Evolutionary conservation across 768 basidiomycete genomes (phyloP).

Genomic region (Mycena kentingensis): DNA sequence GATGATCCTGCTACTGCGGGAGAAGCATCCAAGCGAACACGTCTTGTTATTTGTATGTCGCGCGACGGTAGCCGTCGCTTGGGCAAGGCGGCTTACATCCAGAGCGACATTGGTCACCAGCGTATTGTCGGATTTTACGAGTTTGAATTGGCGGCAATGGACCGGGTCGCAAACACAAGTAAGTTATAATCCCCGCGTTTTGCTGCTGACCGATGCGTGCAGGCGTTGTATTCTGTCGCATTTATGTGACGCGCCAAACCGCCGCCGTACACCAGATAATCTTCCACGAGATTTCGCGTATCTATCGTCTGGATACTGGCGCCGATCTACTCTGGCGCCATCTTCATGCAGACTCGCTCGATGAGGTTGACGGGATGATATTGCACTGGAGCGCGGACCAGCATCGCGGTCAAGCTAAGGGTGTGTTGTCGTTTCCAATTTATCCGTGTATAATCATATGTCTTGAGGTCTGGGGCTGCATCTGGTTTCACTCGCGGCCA

Average conservation of each 20-base stretch:
- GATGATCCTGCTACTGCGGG: not conserved
- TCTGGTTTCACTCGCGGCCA: not conserved
- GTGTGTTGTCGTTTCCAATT: not conserved
- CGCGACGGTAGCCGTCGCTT: constrained; percentile 10
- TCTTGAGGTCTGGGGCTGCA: not conserved
- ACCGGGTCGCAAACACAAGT: constrained; percentile 12
- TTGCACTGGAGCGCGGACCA: constrained; percentile 5
- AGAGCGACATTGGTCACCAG: constrained; percentile 23
- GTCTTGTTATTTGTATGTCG: constrained; percentile 25
- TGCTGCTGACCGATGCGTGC: not conserved
- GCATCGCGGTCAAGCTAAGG: constrained; percentile 18
- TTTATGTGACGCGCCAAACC: constrained; percentile 20
- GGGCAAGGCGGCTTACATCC: constrained; percentile 4
- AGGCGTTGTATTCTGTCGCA: constrained; percentile 18
- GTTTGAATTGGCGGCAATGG: constrained; percentile 16
- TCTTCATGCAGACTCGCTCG: not conserved
- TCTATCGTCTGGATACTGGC: constrained; percentile 15
- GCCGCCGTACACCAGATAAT: constrained; percentile 13
- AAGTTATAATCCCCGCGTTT: not conserved
- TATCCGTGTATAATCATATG: not conserved
- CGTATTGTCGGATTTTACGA: constrained; percentile 18
- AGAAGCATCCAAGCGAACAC: not conserved
- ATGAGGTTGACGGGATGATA: constrained; percentile 2
- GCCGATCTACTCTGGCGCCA: constrained; percentile 15
- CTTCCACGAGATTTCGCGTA: constrained; percentile 10